Evolutionary conservation across 176 grass and related monocot species (phyloP).

Genomic region (Miscanthus lutarioriparius): DNA sequence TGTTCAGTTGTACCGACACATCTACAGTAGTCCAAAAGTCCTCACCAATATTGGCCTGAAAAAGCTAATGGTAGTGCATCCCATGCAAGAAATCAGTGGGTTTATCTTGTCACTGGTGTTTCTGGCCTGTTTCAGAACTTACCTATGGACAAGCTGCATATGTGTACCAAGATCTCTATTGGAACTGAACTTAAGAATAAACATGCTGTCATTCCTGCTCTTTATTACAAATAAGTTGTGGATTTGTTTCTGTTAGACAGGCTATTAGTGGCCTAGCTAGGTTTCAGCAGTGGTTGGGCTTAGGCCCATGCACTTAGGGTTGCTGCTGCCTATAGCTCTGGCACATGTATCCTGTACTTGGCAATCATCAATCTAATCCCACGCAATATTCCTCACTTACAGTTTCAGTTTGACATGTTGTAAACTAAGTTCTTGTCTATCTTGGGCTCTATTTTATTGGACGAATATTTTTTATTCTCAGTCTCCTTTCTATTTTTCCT

Average conservation of each 20-base stretch:
- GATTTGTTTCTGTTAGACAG: background rate
- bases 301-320: background rate
- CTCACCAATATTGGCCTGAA: background rate
- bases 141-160: background rate
- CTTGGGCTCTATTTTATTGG: background rate
- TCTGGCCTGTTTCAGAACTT: background rate
- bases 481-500: background rate
- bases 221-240: background rate
- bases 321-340: background rate
- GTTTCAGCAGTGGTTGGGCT: background rate
- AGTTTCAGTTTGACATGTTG: background rate
- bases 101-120: background rate
- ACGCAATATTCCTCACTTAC: background rate
- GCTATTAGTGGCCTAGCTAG: background rate
- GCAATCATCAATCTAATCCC: background rate
- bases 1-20: conserved; percentile 4
- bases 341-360: background rate
- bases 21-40: background rate
- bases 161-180: conserved; percentile 4
- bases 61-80: background rate
- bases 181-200: background rate
- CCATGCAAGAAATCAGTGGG: background rate
- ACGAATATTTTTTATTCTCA: background rate
- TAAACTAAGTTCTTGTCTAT: background rate
- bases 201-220: background rate